Evolutionary conservation across 495 filamentous ascomycete genomes (phyloP), one percentile per base, ranked within the genome.

Genomic region (Achaetomiella virescens): DNA sequence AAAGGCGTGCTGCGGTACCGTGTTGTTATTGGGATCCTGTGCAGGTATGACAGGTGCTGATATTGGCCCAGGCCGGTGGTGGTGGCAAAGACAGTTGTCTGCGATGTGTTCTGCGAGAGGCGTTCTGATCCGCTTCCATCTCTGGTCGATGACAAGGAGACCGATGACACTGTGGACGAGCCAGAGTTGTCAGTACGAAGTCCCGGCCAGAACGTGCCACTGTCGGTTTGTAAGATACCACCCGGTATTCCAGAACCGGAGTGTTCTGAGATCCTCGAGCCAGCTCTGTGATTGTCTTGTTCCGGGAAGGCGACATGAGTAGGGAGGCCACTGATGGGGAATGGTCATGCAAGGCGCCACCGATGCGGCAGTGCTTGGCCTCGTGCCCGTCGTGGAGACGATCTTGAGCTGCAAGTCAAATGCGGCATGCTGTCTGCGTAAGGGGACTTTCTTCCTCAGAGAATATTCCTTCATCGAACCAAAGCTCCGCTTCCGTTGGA

Each of bases 401-500:
- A 17, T 25, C 42, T 62, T 55, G 42, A 62, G 46, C 22, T 60
- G 54, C 31, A 51, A 10, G 9, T 59, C 55, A 24, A 55, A 52
- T 15, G 20, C 36, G 6, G 52, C n/a, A 33, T 49, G 57, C 22
- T 46, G 21, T 41, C 65, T 67, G 33, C 61, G 60, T 0, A 47
- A 54, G 0, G 54, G 45, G n/a, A 62, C 65, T 17, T 61, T 65
- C 25, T 63, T 61, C 9, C 65, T 29, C 21, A 66, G 45, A 17
- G 61, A 58, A 20, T 69, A 61, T 0, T 68, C 61, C 37, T 58
- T 62, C 58, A 71, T 65, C 35, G 63, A 65, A 33, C 67, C 60
- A 9, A 71, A 45, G 42, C 69, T 70, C 3, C 61, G 63, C 52
- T 68, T 71, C 37, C 65, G 61, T 29, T 61, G 55, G 44, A 62